phyloP scores from a whole-genome alignment of 345 rosid genomes.

The Salix suchowensis region DNA sequence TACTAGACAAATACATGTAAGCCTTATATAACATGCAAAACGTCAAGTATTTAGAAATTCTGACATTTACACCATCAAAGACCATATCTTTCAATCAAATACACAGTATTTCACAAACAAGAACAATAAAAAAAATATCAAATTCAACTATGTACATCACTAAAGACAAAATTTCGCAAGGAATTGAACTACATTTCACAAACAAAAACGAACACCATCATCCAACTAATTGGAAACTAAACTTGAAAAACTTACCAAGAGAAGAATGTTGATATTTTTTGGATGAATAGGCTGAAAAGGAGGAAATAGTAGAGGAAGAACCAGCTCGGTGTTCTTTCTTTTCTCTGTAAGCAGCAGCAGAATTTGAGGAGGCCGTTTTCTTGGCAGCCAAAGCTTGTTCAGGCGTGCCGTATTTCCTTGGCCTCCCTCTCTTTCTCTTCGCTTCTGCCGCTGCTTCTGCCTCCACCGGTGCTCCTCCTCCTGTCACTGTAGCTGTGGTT shows the following conservation, averaged over 20 bases:
- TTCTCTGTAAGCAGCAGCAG: slow-evolving; percentile 8
- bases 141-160: not conserved
- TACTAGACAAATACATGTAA: not conserved
- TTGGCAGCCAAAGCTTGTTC: slow-evolving; percentile 89
- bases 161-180: not conserved
- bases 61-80: not conserved
- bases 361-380: slow-evolving; percentile 37
- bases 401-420: slow-evolving; percentile 92
- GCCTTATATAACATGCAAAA: not conserved
- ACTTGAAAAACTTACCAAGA: slow-evolving; percentile 9
- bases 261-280: slow-evolving; percentile 19
- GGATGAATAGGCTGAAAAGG: slow-evolving; percentile 2
- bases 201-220: not conserved
- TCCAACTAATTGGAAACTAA: not conserved
- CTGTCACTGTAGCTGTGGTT: slow-evolving; percentile 43
- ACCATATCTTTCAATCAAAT: not conserved
- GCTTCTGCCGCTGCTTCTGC: slow-evolving; percentile 35
- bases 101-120: not conserved
- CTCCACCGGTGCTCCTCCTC: slow-evolving; percentile 7
- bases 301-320: slow-evolving; percentile 12
- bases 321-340: not conserved
- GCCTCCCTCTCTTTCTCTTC: slow-evolving; percentile 85
- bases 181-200: not conserved
- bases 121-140: not conserved
- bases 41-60: not conserved